Evolutionary conservation across 2,329 filamentous ascomycete genomes (phyloP).

Genomic region (Penicillium sp.): DNA sequence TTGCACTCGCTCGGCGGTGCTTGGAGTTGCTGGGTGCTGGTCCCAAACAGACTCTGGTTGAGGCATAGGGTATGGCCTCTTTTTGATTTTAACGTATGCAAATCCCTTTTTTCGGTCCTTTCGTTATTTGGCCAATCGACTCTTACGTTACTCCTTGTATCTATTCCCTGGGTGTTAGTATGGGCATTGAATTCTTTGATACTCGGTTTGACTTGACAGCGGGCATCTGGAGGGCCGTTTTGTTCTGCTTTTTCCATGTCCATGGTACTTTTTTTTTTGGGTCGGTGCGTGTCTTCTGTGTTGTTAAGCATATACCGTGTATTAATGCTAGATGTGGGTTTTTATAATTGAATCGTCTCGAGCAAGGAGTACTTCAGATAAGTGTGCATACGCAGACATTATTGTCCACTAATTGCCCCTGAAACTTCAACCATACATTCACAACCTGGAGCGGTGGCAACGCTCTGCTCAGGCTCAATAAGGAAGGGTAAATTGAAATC

Average conservation of each 20-base stretch:
- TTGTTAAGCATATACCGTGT: conserved; percentile 30
- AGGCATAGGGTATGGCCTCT: conserved; percentile 56
- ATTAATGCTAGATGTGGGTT: conserved; percentile 29
- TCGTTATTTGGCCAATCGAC: conserved; percentile 8
- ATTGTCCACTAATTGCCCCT: conserved; percentile 20
- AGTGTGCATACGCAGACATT: conserved; percentile 8
- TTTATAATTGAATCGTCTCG: conserved; percentile 20
- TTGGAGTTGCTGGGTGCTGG: conserved; percentile 80
- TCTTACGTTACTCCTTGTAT: conserved; percentile 11
- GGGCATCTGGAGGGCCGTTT: conserved; percentile 32
- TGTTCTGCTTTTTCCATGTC: conserved; percentile 19
- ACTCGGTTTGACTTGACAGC: conserved; percentile 26
- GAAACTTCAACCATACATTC: not conserved
- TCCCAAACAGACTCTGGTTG: conserved; percentile 75
- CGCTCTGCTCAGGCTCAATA: too few species aligned
- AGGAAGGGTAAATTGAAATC: too few species aligned
- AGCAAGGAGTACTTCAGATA: not conserved
- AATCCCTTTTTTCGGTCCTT: conserved; percentile 11
- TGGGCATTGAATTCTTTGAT: conserved; percentile 30
- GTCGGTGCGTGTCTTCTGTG: conserved; percentile 19
- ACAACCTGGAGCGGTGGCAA: not conserved
- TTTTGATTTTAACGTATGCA: not conserved
- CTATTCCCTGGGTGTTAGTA: conserved; percentile 29
- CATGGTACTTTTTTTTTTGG: conserved; percentile 19
- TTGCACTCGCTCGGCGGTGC: conserved; percentile 85